Evolutionary conservation across 192 early-diverging fungal species (phyloP).

Genomic region (Podila minutissima): DNA sequence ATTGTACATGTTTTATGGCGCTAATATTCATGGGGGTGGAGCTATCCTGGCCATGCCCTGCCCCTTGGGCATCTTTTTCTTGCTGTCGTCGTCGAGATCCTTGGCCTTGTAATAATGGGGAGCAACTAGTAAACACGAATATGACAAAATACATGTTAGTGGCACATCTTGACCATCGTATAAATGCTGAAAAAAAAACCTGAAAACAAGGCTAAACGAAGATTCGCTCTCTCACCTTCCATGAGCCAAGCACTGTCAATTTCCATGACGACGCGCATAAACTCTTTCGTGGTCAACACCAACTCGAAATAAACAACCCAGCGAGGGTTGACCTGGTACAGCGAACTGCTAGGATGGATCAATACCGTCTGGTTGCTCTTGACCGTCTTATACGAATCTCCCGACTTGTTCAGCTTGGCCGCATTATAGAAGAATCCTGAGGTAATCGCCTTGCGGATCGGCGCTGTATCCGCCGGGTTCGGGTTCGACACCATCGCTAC

Average conservation of each 20-base stretch:
- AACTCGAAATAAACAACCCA: constrained; percentile 95
- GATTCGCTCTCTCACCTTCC: constrained; percentile 64
- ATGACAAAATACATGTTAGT: background rate
- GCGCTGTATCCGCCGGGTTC: constrained; percentile 85
- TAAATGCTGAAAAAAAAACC: background rate
- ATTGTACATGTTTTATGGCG: background rate
- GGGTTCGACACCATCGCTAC: constrained; percentile 83
- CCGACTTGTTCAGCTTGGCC: constrained; percentile 83
- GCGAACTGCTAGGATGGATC: constrained; percentile 90
- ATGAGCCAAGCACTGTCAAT: constrained; percentile 88
- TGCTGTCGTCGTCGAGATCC: constrained; percentile 68
- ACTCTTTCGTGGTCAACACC: constrained; percentile 93
- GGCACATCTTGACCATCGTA: background rate
- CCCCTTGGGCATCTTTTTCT: constrained; percentile 64
- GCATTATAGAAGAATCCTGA: constrained; percentile 98
- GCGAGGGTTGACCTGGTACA: constrained; percentile 84
- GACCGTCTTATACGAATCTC: constrained; percentile 90
- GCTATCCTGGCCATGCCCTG: constrained; percentile 41
- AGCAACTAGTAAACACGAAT: constrained; percentile 59
- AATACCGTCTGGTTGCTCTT: constrained; percentile 89
- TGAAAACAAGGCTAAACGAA: background rate
- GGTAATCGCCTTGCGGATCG: constrained; percentile 91
- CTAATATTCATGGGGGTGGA: constrained; percentile 19
- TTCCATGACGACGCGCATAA: constrained; percentile 94
- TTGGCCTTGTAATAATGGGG: constrained; percentile 82